These are phyloP conservation scores for Rhizopogon salebrosus DNA, from an alignment of 768 basidiomycete species.

Conservation along the genomic window DNA sequence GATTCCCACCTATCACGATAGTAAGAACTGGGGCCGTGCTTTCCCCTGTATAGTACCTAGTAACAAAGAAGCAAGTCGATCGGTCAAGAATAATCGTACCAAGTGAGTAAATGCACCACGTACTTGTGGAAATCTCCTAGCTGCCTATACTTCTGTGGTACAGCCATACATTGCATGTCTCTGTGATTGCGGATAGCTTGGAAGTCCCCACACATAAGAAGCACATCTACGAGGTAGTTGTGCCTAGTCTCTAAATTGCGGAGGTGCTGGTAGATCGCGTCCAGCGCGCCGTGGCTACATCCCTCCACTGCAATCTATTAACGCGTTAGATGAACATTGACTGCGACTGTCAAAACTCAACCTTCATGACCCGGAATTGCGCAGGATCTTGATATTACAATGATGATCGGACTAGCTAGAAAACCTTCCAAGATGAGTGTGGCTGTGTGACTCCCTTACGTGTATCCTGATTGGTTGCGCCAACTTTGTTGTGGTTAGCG, in stretches of 20 bases:
- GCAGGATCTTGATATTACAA: not conserved
- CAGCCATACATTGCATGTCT: constrained; percentile 88
- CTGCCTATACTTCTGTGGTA: constrained; percentile 81
- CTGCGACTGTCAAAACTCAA: not conserved
- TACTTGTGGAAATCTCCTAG: constrained; percentile 84
- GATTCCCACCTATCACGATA: constrained; percentile 94
- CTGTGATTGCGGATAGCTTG: constrained; percentile 82
- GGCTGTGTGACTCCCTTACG: too few species aligned
- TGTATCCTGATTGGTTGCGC: too few species aligned
- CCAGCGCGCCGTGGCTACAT: constrained; percentile 93
- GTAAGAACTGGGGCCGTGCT: constrained; percentile 83
- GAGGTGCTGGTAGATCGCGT: constrained; percentile 77
- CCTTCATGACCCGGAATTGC: not conserved
- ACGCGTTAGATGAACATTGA: not conserved
- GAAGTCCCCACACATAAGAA: constrained; percentile 96
- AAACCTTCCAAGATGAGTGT: not conserved
- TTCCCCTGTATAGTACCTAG: constrained; percentile 83
- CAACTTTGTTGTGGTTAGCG: too few species aligned
- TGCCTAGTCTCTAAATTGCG: constrained; percentile 54
- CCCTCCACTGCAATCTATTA: constrained; percentile 83
- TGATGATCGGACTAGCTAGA: not conserved
- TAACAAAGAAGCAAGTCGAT: constrained; percentile 4
- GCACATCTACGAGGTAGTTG: constrained; percentile 68
- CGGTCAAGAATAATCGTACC: not conserved
- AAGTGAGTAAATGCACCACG: constrained; percentile 2